A percentile compares a stretch with the other conserved stretches of the same genome.
Conservation (phyloP, 2,329 filamentous ascomycete genomes). For the Hysterium pulicare region DNA sequence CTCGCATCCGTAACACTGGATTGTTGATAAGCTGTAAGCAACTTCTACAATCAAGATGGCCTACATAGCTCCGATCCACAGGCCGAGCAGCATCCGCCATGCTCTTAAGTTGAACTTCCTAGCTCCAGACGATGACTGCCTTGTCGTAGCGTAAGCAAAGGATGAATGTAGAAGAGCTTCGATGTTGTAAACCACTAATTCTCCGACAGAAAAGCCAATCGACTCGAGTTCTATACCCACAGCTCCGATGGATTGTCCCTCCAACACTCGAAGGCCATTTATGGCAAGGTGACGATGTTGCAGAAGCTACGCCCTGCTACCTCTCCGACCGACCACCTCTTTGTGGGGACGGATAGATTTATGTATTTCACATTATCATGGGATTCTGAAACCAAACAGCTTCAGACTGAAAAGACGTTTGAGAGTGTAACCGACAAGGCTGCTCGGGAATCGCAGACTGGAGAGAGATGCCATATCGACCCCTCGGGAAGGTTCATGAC, state of each 20-base stretch:
- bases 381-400: constrained; percentile 57
- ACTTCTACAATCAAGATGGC: constrained; percentile 60
- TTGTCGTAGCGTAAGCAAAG: constrained; percentile 76
- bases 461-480: constrained; percentile 80
- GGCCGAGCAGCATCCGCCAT: constrained; percentile 86
- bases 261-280: constrained; percentile 67
- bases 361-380: constrained; percentile 89
- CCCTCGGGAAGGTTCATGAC: constrained; percentile 68
- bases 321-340: constrained; percentile 75
- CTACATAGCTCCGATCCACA: constrained; percentile 90
- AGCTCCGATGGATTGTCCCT: constrained; percentile 59
- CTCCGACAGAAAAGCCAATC: constrained; percentile 66
- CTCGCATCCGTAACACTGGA: not conserved
- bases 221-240: constrained; percentile 77
- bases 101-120: constrained; percentile 78
- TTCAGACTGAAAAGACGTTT: constrained; percentile 57
- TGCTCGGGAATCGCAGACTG: constrained; percentile 72
- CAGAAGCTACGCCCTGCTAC: constrained; percentile 74
- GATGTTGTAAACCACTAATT: constrained; percentile 12
- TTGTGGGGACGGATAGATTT: constrained; percentile 85
- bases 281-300: constrained; percentile 83
- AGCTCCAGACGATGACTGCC: constrained; percentile 68
- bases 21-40: constrained; percentile 12
- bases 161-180: constrained; percentile 1
- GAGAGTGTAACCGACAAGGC: constrained; percentile 60